Base-by-base conservation (phyloP, 2,329 filamentous ascomycete genomes). In the Chrysoporthe deuterocubensis region DNA sequence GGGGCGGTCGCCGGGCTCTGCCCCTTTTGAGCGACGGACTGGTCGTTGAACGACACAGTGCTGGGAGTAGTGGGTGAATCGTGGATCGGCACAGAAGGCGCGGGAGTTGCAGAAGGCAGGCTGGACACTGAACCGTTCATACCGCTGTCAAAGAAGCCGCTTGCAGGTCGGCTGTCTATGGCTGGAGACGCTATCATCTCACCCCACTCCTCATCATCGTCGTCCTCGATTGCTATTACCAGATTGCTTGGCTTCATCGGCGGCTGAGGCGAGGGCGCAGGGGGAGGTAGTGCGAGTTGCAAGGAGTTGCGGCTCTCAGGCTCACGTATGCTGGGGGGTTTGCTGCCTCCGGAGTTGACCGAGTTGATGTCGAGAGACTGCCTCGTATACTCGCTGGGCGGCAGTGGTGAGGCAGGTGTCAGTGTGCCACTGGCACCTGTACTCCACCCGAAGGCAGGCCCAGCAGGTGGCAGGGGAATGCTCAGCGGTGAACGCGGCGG, bases 161-260 rank as follows among this genome's bases (percentile, higher is more conserved):
- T 67, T 21, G 34, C 43, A n/a, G 50, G 60, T 40, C 57, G 62
- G 34, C 50, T 65, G 11, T 70, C 65, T 5, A 54, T 68, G 40
- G 69, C 63, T 64, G 79, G 81, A 3, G 82, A 83, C 8, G 78
- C 79, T 1, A 89, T 79, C 86, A 89, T 89, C 69, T 89, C 86
- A 2, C 86, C 86, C 86, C 86, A 89, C 48, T 88, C 86, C 57
- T 87, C 85, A 1, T 87, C 84, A 5, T 86, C 83, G 0, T 82
- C 78, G 6, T 79, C 77, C 0, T 75, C 75, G 0, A 42, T n/a
- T 26, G 64, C 32, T 14, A 56, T 43, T 37, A 40, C 18, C 6
- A 34, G 8, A 9, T 63, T 16, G 14, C 1, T 61, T 4, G 18
- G 34, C 40, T 43, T 13, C 1, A 21, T 42, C 54, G 42, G 21